Conservation (phyloP, 1,139 yeast genomes). For the Yamadazyma buinensis region DNA sequence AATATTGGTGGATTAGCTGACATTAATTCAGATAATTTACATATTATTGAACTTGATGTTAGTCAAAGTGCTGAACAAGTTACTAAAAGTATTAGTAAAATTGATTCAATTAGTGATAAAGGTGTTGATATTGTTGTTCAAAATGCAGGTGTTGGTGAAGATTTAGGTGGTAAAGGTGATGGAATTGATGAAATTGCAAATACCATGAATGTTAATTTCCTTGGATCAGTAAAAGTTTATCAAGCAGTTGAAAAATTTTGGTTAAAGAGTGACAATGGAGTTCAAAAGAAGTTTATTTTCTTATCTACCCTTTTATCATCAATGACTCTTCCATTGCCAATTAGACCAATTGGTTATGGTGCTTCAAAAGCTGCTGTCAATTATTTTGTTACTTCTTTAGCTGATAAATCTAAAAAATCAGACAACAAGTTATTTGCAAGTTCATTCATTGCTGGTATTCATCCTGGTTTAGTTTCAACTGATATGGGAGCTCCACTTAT, state of each 20-base stretch:
- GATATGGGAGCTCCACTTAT: slow-evolving; percentile 17
- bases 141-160: slow-evolving; percentile 9
- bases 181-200: not conserved
- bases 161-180: slow-evolving; percentile 1
- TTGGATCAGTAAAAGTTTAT: slow-evolving; percentile 11
- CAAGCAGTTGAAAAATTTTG: slow-evolving; percentile 8
- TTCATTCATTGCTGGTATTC: slow-evolving; percentile 19
- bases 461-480: slow-evolving; percentile 28
- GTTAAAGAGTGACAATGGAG: slow-evolving; percentile 8
- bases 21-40: slow-evolving; percentile 2
- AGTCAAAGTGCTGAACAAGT: not conserved
- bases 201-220: slow-evolving; percentile 6
- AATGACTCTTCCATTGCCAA: not conserved
- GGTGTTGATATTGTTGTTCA: slow-evolving; percentile 13
- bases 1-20: slow-evolving; percentile 2
- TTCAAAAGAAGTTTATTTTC: slow-evolving; percentile 8
- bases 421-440: slow-evolving; percentile 9
- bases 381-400: slow-evolving; percentile 17
- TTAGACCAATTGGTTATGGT: slow-evolving; percentile 21
- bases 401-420: slow-evolving; percentile 12
- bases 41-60: slow-evolving; percentile 5
- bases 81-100: not conserved
- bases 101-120: slow-evolving; percentile 6
- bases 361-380: slow-evolving; percentile 33
- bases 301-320: slow-evolving; percentile 4